Evolutionary conservation across 2,329 filamentous ascomycete species (phyloP).

Genomic region (Pseudonectria foliicola): DNA sequence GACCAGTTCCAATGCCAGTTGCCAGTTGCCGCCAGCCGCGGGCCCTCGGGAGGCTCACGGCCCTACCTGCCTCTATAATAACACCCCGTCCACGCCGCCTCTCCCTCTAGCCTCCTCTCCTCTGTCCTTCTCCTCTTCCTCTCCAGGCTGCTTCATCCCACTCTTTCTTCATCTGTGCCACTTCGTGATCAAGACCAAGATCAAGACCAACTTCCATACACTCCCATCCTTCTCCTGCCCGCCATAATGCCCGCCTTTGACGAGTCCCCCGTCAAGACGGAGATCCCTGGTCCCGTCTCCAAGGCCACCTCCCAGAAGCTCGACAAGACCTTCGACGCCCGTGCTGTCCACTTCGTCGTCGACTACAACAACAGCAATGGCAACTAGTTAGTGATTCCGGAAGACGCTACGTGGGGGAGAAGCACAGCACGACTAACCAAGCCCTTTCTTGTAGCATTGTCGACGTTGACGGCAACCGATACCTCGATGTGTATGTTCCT

Average conservation of each 20-base stretch:
- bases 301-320: constrained; percentile 35
- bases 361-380: constrained; percentile 45
- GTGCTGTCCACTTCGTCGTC: constrained; percentile 45
- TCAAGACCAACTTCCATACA: constrained; percentile 2
- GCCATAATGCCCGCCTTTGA: constrained; percentile 26
- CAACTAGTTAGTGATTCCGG: constrained; percentile 33
- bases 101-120: too few relatives aligned
- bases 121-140: too few relatives aligned
- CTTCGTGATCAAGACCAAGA: constrained; percentile 11
- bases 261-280: constrained; percentile 28
- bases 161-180: too few relatives aligned
- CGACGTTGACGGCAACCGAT: constrained; percentile 43
- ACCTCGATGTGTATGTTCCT: constrained; percentile 38
- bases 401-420: not conserved
- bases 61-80: too few relatives aligned
- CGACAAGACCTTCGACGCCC: constrained; percentile 43
- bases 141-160: too few relatives aligned
- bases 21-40: too few relatives aligned
- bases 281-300: constrained; percentile 34
- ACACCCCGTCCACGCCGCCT: too few relatives aligned
- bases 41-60: too few relatives aligned
- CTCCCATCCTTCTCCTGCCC: constrained; percentile 5
- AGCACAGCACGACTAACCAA: not conserved
- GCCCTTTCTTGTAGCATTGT: constrained; percentile 27
- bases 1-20: too few relatives aligned